These are phyloP conservation scores for Ustilago crameri DNA, from an alignment of 1,284 basidiomycete genomes.

Conservation along the genomic window DNA sequence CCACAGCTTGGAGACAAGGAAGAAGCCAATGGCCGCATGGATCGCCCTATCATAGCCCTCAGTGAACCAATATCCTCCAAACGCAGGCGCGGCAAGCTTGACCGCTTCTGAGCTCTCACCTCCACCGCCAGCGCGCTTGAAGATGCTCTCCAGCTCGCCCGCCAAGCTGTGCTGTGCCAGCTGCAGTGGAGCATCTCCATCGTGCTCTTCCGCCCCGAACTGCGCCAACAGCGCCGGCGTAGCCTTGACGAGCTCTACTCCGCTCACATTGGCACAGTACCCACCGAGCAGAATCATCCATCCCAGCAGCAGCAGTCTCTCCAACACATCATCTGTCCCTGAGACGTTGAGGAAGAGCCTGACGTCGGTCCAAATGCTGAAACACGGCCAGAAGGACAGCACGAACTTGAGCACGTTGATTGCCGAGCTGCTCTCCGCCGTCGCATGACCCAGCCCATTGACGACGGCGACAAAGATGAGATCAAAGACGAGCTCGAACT, in stretches of 20 bases:
- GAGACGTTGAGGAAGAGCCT: conserved; percentile 61
- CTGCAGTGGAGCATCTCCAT: conserved; percentile 20
- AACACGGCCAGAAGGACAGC: conserved; percentile 63
- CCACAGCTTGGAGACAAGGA: conserved; percentile 58
- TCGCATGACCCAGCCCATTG: conserved; percentile 56
- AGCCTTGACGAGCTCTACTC: conserved; percentile 42
- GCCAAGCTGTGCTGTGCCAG: conserved; percentile 7
- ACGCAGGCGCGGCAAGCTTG: conserved; percentile 23
- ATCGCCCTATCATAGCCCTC: conserved; percentile 51
- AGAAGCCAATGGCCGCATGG: conserved; percentile 57
- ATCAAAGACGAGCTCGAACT: conserved; percentile 68
- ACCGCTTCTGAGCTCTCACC: neutral
- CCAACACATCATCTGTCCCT: conserved; percentile 66
- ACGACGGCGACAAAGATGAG: conserved; percentile 60
- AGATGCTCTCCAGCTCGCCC: conserved; percentile 20
- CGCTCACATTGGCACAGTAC: conserved; percentile 62
- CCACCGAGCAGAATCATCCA: conserved; percentile 66
- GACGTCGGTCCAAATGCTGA: conserved; percentile 62
- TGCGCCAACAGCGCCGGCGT: conserved; percentile 33
- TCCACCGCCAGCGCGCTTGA: conserved; percentile 11
- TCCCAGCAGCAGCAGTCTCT: conserved; percentile 59
- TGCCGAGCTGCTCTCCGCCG: conserved; percentile 60
- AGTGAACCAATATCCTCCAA: conserved; percentile 55
- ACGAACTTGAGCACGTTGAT: conserved; percentile 66
- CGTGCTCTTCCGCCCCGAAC: conserved; percentile 11